Evolutionary conservation across 257 asterid species (phyloP).

Genomic region (Nicotiana tabacum): DNA sequence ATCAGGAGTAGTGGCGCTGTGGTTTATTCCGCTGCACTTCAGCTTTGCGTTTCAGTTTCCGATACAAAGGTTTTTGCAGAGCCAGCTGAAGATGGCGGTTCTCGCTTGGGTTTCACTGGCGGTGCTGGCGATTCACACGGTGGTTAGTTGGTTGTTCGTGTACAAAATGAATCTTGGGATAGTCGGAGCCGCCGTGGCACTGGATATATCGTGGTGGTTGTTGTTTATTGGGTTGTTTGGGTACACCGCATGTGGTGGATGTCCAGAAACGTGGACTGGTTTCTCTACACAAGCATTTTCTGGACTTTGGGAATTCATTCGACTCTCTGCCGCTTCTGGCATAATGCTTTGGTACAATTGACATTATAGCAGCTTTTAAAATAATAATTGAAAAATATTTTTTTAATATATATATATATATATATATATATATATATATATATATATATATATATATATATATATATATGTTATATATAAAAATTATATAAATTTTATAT

Average conservation of each 20-base stretch:
- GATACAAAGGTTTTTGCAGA: conserved; percentile 36
- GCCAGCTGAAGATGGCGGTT: conserved; percentile 36
- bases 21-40: conserved; percentile 31
- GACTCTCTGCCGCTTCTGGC: conserved; percentile 44
- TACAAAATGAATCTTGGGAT: conserved; percentile 23
- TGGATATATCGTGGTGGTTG: conserved; percentile 46
- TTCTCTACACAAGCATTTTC: conserved; percentile 36
- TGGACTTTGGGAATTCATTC: conserved; percentile 35
- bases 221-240: conserved; percentile 23
- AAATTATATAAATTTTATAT: too few species aligned
- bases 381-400: too few species aligned
- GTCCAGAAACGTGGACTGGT: conserved; percentile 44
- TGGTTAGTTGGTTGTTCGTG: conserved; percentile 28
- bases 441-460: too few species aligned
- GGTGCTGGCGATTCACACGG: conserved; percentile 24
- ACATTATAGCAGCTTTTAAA: too few species aligned
- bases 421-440: too few species aligned
- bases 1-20: conserved; percentile 21
- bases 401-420: too few species aligned
- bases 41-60: conserved; percentile 29
- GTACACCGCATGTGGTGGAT: conserved; percentile 34
- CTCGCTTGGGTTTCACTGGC: conserved; percentile 29
- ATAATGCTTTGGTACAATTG: conserved; percentile 36
- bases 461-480: too few species aligned
- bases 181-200: conserved; percentile 26